Percentiles rank a stretch among this genome's conserved stretches.
Conservation (phyloP, 495 filamentous ascomycete genomes). For the Sabuloglossum arenarium region DNA sequence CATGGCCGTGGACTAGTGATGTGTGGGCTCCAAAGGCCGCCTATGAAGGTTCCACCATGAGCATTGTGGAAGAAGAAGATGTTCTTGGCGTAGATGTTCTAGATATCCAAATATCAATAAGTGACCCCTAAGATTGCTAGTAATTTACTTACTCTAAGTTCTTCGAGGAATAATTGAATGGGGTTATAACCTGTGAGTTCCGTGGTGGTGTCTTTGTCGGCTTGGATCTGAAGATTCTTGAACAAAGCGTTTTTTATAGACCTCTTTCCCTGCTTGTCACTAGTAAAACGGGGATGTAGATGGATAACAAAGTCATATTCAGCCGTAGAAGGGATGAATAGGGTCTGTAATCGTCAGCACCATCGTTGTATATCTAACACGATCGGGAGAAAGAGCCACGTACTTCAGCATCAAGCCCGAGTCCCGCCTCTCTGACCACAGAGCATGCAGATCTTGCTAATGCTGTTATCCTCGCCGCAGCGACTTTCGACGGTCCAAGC, state of each 20-base stretch:
- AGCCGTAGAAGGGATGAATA: slow-evolving; percentile 46
- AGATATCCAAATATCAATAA: neutral
- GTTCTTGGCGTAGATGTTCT: slow-evolving; percentile 31
- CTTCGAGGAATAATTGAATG: slow-evolving; percentile 10
- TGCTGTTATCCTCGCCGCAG: slow-evolving; percentile 62
- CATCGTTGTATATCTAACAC: neutral
- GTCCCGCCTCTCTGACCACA: slow-evolving; percentile 32
- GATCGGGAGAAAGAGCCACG: neutral
- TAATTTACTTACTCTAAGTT: slow-evolving; percentile 3
- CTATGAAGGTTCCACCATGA: slow-evolving; percentile 35
- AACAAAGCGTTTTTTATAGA: slow-evolving; percentile 23
- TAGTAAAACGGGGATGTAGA: slow-evolving; percentile 23
- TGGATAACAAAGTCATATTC: slow-evolving; percentile 78
- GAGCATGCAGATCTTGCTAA: slow-evolving; percentile 53
- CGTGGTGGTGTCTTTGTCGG: slow-evolving; percentile 14
- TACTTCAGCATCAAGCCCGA: slow-evolving; percentile 27
- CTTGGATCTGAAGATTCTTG: slow-evolving; percentile 48
- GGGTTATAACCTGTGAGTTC: slow-evolving; percentile 6
- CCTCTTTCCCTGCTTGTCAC: slow-evolving; percentile 11
- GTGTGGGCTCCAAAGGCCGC: slow-evolving; percentile 65
- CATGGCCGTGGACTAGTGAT: slow-evolving; percentile 29
- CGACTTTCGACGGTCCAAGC: slow-evolving; percentile 50
- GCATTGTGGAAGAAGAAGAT: slow-evolving; percentile 56
- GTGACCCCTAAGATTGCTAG: neutral
- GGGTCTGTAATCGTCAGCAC: slow-evolving; percentile 15